phyloP scores from a whole-genome alignment of 805 yeast genomes.

The Peterozyma xylosa region DNA sequence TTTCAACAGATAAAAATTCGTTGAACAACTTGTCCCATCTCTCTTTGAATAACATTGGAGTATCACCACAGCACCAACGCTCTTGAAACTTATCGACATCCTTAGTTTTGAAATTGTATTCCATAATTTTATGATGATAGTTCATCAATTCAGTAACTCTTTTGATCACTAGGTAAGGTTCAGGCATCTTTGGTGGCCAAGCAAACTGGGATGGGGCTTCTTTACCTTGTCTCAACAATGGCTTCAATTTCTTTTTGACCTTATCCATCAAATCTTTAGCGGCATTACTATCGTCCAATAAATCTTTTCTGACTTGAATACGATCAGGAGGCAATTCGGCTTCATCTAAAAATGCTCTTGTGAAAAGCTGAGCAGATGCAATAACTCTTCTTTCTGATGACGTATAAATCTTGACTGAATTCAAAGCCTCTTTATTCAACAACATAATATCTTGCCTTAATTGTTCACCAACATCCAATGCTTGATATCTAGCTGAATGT shows the following conservation, averaged over 20 bases:
- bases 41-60: conserved; percentile 81
- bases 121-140: conserved; percentile 80
- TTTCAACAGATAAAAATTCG: conserved; percentile 87
- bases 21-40: conserved; percentile 95
- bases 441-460: conserved; percentile 85
- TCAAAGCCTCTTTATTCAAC: conserved; percentile 75
- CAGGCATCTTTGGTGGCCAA: conserved; percentile 98
- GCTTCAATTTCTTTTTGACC: conserved; percentile 93
- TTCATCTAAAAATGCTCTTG: conserved; percentile 64
- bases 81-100: conserved; percentile 64
- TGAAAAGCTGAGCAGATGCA: conserved; percentile 83
- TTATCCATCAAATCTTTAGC: conserved; percentile 97
- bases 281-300: conserved; percentile 94
- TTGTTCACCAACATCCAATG: conserved; percentile 92
- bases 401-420: conserved; percentile 80
- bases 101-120: conserved; percentile 57
- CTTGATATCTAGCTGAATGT: conserved; percentile 93
- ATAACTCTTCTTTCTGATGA: conserved; percentile 94
- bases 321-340: conserved; percentile 72
- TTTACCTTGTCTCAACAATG: conserved; percentile 87
- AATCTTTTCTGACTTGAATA: conserved; percentile 77
- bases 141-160: conserved; percentile 94
- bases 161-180: conserved; percentile 89
- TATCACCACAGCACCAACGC: conserved; percentile 96
- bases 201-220: conserved; percentile 97